These are phyloP conservation scores for Cladorrhinum sp. DNA, from an alignment of 2,329 filamentous ascomycete genomes.

Conservation along the genomic window DNA sequence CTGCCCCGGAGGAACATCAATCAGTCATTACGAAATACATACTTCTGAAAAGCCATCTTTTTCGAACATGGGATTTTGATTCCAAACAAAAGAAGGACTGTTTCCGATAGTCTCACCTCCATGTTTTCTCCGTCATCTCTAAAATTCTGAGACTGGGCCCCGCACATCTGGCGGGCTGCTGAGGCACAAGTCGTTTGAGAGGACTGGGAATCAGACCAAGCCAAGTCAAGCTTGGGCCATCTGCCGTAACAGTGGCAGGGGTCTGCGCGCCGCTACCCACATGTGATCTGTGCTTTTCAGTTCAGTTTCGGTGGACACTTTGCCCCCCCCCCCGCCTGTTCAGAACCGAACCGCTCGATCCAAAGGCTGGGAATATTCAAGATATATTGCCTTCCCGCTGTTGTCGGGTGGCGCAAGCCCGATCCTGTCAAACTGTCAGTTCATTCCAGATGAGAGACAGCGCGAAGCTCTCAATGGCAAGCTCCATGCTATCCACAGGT, in stretches of 20 bases:
- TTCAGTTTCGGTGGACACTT: not conserved
- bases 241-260: conserved; percentile 1
- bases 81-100: not conserved
- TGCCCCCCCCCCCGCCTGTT: not conserved
- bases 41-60: not conserved
- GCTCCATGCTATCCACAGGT: not conserved
- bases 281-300: not conserved
- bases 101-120: conserved; percentile 13
- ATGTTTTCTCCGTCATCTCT: conserved; percentile 19
- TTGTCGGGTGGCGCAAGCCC: conserved; percentile 2
- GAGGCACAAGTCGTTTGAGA: conserved; percentile 33
- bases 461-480: not conserved
- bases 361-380: not conserved
- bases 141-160: conserved; percentile 28
- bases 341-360: conserved; percentile 3
- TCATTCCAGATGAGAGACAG: not conserved
- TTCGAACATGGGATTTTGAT: not conserved
- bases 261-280: conserved; percentile 2
- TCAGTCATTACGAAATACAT: too few species aligned
- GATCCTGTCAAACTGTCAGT: not conserved
- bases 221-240: conserved; percentile 17
- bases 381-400: not conserved
- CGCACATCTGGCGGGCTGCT: conserved; percentile 25
- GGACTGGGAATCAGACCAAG: conserved; percentile 15
- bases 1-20: not conserved